Evolutionary conservation across 2,329 filamentous ascomycete genomes (phyloP).

Genomic region (Penicillium oxalicum): DNA sequence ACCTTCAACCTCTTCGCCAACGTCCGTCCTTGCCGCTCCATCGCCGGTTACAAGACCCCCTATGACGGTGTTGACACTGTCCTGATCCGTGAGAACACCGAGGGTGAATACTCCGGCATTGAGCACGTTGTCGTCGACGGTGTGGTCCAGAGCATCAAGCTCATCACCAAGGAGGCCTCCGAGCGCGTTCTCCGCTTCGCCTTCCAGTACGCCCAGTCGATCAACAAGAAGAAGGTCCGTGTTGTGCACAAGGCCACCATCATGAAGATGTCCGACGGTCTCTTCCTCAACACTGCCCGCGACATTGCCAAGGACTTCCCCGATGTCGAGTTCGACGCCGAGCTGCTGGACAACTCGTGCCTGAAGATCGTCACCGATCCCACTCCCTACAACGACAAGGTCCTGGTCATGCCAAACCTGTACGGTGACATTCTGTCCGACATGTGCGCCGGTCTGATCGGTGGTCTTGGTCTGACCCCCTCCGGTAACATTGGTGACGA

Average conservation of each 20-base stretch:
- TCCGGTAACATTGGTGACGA: conserved; percentile 98
- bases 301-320: conserved; percentile 94
- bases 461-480: conserved; percentile 91
- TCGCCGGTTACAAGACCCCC: conserved; percentile 95
- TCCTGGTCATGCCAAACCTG: conserved; percentile 94
- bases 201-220: conserved; percentile 93
- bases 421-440: conserved; percentile 99
- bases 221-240: conserved; percentile 93
- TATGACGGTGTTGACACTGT: conserved; percentile 97
- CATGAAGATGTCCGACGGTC: conserved; percentile 99
- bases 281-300: conserved; percentile 84
- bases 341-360: conserved; percentile 98
- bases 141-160: conserved; percentile 98
- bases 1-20: conserved; percentile 99
- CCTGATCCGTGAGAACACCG: conserved; percentile 98
- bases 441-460: conserved; percentile 98
- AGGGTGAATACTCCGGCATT: conserved; percentile 98
- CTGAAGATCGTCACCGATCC: conserved; percentile 98
- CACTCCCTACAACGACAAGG: conserved; percentile 96
- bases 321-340: conserved; percentile 89
- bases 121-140: conserved; percentile 97
- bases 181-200: conserved; percentile 96
- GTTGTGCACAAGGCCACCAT: conserved; percentile 99
- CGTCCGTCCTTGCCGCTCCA: conserved; percentile 93
- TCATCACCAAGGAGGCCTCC: conserved; percentile 90